Evolutionary conservation across 306 rosid species (phyloP).

Genomic region (Citrullus mucosospermus): DNA sequence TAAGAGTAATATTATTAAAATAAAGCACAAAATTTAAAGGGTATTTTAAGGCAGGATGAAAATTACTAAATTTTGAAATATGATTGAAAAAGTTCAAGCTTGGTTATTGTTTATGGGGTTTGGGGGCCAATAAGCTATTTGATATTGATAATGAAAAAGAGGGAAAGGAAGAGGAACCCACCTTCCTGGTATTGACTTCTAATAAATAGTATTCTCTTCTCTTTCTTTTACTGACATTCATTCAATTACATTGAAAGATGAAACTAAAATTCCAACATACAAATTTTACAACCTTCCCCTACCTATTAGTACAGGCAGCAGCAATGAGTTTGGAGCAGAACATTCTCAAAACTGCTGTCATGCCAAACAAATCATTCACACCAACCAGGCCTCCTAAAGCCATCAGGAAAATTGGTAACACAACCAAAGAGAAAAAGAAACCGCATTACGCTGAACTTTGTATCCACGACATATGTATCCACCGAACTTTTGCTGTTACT

Average conservation of each 20-base stretch:
- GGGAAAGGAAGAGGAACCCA: neutral
- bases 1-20: too few species aligned
- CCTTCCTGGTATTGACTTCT: neutral
- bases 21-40: too few species aligned
- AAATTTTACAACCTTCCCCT: neutral
- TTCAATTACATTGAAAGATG: neutral
- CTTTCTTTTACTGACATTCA: neutral
- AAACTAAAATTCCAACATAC: neutral
- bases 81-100: neutral
- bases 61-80: too few species aligned
- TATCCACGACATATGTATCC: neutral
- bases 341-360: neutral
- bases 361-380: constrained; percentile 8
- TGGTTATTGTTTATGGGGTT: neutral
- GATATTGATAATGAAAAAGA: neutral
- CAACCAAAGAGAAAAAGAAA: neutral
- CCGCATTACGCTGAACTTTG: neutral
- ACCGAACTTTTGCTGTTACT: neutral
- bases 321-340: neutral
- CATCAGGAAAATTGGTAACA: neutral
- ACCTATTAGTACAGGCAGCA: neutral
- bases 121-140: neutral
- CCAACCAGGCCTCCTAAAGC: constrained; percentile 4
- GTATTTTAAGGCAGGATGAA: too few species aligned
- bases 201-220: neutral